Percentiles rank a stretch among this genome's conserved stretches.
Conservation (phyloP, 2,329 filamentous ascomycete species). For the Microdochium bolleyi region DNA sequence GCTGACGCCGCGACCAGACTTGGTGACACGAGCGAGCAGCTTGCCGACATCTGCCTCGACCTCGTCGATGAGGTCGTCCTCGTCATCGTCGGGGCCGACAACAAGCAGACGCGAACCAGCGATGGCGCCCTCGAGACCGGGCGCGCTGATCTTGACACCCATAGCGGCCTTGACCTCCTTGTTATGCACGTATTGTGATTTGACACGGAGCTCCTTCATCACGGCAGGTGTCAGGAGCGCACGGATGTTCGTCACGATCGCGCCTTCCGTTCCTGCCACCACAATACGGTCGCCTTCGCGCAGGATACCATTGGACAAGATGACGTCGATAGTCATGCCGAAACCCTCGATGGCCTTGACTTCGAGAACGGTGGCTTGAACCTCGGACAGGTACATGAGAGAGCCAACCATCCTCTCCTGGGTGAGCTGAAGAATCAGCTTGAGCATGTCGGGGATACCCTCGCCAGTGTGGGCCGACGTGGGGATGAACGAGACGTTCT, state of each 20-base stretch:
- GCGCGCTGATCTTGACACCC: conserved; percentile 97
- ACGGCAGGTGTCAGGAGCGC: conserved; percentile 88
- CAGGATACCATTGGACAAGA: conserved; percentile 91
- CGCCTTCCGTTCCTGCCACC: conserved; percentile 91
- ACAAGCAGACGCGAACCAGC: conserved; percentile 92
- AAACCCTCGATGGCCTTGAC: conserved; percentile 99
- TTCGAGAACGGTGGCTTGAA: conserved; percentile 95
- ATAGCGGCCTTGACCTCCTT: conserved; percentile 98
- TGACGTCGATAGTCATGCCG: conserved; percentile 96
- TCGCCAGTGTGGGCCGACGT: conserved; percentile 98
- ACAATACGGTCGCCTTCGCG: conserved; percentile 92
- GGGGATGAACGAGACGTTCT: conserved; percentile 89
- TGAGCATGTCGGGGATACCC: conserved; percentile 97
- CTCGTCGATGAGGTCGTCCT: conserved; percentile 93
- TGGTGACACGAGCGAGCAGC: conserved; percentile 85
- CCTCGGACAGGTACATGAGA: conserved; percentile 96
- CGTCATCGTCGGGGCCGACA: conserved; percentile 89
- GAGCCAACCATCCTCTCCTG: conserved; percentile 97
- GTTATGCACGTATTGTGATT: conserved; percentile 96
- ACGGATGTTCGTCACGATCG: conserved; percentile 91
- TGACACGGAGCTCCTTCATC: conserved; percentile 88
- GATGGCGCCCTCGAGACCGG: conserved; percentile 91
- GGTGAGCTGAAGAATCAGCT: conserved; percentile 83
- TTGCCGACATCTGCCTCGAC: conserved; percentile 91
- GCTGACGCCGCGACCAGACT: conserved; percentile 86